A percentile compares a stretch with the other conserved stretches of the same genome.
Conservation (phyloP, 768 basidiomycete genomes). For the Tylopilus sp. region DNA sequence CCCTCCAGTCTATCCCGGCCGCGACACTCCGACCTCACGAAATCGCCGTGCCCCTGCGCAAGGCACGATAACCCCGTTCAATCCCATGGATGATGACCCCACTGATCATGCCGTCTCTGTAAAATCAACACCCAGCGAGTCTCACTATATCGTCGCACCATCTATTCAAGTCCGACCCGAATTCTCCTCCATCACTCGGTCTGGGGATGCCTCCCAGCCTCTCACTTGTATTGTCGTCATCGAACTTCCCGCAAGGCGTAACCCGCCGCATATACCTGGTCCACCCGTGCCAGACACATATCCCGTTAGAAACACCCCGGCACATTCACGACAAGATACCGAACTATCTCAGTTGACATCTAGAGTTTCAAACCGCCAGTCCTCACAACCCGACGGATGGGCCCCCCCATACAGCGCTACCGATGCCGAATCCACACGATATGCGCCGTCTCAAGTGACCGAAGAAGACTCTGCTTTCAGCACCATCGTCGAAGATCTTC, state of each 20-base stretch:
- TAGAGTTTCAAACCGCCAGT: conserved; percentile 15
- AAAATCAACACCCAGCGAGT: conserved; percentile 45
- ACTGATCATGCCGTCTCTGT: conserved; percentile 56
- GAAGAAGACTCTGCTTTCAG: conserved; percentile 77
- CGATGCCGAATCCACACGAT: conserved; percentile 33
- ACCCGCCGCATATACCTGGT: conserved; percentile 47
- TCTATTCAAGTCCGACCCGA: conserved; percentile 93
- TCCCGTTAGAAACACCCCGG: conserved; percentile 27
- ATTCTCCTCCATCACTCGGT: conserved; percentile 76
- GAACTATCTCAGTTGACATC: conserved; percentile 14
- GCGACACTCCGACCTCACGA: conserved; percentile 46
- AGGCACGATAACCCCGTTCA: conserved; percentile 38
- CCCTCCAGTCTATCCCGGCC: conserved; percentile 62
- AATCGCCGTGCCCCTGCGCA: conserved; percentile 27
- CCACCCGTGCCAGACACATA: conserved; percentile 51
- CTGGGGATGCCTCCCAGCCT: conserved; percentile 68
- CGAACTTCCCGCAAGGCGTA: conserved; percentile 81
- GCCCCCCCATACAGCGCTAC: conserved; percentile 26
- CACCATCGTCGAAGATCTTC: conserved; percentile 84
- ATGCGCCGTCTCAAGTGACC: conserved; percentile 16
- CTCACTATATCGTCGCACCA: conserved; percentile 82
- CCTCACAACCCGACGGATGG: conserved; percentile 24
- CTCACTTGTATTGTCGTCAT: conserved; percentile 93
- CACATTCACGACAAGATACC: conserved; percentile 22
- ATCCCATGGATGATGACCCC: conserved; percentile 85